These are phyloP conservation scores for Ammopiptanthus mongolicus DNA, from an alignment of 306 rosid genomes.

Conservation along the genomic window DNA sequence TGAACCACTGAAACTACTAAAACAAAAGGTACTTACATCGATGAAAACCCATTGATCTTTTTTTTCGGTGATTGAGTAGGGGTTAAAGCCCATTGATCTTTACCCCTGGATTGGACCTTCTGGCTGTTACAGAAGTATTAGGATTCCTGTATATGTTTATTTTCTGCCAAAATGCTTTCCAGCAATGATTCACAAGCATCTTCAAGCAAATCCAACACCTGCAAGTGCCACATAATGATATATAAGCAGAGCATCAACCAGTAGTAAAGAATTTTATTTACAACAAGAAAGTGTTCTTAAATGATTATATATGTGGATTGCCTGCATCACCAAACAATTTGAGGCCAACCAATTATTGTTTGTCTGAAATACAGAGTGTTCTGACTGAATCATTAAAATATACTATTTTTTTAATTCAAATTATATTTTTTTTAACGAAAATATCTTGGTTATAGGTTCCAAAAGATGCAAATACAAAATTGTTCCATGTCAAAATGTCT, in stretches of 20 bases:
- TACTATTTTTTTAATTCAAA: neutral
- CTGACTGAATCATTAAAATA: neutral
- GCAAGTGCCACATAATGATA: slow-evolving; percentile 19
- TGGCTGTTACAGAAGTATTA: slow-evolving; percentile 3
- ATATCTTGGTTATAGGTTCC: neutral
- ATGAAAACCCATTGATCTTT: neutral
- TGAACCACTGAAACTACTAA: neutral
- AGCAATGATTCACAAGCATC: slow-evolving; percentile 86
- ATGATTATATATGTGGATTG: neutral
- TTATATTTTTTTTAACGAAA: neutral
- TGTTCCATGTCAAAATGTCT: neutral
- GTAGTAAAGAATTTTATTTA: neutral
- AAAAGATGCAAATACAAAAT: slow-evolving; percentile 4
- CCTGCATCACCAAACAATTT: neutral
- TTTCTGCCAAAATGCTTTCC: slow-evolving; percentile 66
- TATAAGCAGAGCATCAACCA: slow-evolving; percentile 9
- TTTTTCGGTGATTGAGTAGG: too few species aligned
- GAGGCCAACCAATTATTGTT: neutral
- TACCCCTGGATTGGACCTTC: slow-evolving; percentile 5
- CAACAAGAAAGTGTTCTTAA: neutral
- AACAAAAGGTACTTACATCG: neutral
- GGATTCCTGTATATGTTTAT: slow-evolving; percentile 42
- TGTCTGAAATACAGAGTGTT: neutral
- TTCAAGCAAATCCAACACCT: slow-evolving; percentile 94
- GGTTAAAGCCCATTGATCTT: neutral